Percentiles rank a stretch among this genome's conserved stretches.
Evolutionary conservation across 2,329 filamentous ascomycete genomes (phyloP).

Genomic region (Macrophomina phaseolina): DNA sequence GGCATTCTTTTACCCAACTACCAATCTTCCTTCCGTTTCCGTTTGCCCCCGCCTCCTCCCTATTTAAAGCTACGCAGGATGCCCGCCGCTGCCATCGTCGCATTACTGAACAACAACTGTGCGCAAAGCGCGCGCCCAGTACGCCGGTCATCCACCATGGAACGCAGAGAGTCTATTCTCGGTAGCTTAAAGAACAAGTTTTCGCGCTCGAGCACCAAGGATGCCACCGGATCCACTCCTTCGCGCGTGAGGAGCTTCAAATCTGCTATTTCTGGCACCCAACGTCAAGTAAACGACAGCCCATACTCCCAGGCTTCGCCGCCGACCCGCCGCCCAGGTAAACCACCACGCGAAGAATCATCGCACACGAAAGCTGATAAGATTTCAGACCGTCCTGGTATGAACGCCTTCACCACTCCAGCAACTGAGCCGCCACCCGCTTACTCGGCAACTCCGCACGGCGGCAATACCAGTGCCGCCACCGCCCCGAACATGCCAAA

Average conservation of each 20-base stretch:
- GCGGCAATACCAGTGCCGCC: conserved; percentile 6
- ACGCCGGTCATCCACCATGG: conserved; percentile 16
- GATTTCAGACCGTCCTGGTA: conserved; percentile 35
- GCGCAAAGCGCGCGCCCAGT: not conserved
- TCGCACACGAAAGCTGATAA: not conserved
- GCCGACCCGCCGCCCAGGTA: conserved; percentile 48
- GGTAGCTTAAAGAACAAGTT: conserved; percentile 37
- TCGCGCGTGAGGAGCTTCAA: conserved; percentile 30
- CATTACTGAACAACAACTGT: conserved; percentile 11
- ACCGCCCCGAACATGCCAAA: conserved; percentile 14
- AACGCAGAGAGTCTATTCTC: conserved; percentile 31
- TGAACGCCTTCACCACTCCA: conserved; percentile 37
- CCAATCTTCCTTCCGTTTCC: not conserved
- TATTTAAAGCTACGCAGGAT: conserved; percentile 21
- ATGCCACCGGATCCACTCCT: conserved; percentile 23
- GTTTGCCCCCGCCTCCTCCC: conserved; percentile 9
- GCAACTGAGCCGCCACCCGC: conserved; percentile 49
- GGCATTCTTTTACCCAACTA: not conserved
- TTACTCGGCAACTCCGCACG: conserved; percentile 43
- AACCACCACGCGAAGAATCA: conserved; percentile 24
- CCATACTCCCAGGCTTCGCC: conserved; percentile 36
- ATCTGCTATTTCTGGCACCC: conserved; percentile 29
- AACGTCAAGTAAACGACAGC: conserved; percentile 33
- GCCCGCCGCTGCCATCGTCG: not conserved
- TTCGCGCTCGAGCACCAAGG: conserved; percentile 30